Conservation (phyloP, 495 filamentous ascomycete species). For the Penicillium chermesinum region DNA sequence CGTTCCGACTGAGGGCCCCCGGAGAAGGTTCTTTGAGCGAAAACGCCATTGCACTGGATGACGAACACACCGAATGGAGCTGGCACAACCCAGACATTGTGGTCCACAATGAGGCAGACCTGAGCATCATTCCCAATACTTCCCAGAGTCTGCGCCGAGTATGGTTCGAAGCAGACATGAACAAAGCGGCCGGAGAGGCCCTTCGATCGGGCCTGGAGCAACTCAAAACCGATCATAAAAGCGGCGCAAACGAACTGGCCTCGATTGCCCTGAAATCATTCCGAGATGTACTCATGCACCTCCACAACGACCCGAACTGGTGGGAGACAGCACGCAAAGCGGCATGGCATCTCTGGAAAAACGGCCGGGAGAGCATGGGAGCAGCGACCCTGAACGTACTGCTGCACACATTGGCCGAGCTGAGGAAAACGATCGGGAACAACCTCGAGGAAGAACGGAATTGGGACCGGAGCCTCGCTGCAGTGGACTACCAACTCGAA, state of each 20-base stretch:
- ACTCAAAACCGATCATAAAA: conserved; percentile 49
- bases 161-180: conserved; percentile 49
- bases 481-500: conserved; percentile 30
- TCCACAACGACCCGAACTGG: conserved; percentile 28
- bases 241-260: conserved; percentile 54
- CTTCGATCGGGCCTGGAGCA: conserved; percentile 41
- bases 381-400: conserved; percentile 51
- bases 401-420: conserved; percentile 39
- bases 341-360: conserved; percentile 61
- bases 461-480: conserved; percentile 19
- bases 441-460: conserved; percentile 18
- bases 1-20: conserved; percentile 45
- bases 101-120: conserved; percentile 28
- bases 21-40: conserved; percentile 23
- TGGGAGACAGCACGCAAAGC: conserved; percentile 52
- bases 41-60: conserved; percentile 49
- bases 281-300: conserved; percentile 33
- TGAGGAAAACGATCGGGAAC: conserved; percentile 19
- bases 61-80: conserved; percentile 56
- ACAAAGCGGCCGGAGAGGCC: conserved; percentile 31
- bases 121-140: conserved; percentile 52
- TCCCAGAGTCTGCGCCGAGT: conserved; percentile 52
- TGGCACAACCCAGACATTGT: conserved; percentile 52
- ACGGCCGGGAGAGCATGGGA: conserved; percentile 60
- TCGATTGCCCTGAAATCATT: conserved; percentile 43